Percentiles rank a stretch among this genome's conserved stretches.
Conservation (phyloP, 2,329 filamentous ascomycete species). For the Fusarium pininemorale region DNA sequence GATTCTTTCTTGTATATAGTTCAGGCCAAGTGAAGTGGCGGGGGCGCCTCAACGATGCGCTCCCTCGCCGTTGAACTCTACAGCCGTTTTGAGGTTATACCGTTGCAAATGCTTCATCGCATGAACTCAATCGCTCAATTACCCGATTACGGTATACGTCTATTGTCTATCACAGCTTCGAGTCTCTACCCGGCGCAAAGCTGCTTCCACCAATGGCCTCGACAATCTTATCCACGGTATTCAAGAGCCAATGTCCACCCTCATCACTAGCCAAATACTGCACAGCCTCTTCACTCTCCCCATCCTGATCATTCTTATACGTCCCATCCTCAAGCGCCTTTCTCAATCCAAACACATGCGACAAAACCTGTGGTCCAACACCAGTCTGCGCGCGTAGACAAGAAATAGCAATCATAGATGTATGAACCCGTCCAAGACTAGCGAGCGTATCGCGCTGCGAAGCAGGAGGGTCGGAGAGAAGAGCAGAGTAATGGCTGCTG, state of each 20-base stretch:
- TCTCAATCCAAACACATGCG: slow-evolving; percentile 81
- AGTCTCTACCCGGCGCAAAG: slow-evolving; percentile 47
- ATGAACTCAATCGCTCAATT: neutral
- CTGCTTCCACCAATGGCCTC: slow-evolving; percentile 56
- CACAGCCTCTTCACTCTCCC: slow-evolving; percentile 48
- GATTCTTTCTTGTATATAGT: neutral
- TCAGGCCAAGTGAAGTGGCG: neutral
- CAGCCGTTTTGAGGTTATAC: neutral
- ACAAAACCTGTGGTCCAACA: slow-evolving; percentile 82
- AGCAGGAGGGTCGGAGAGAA: slow-evolving; percentile 74
- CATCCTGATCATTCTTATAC: slow-evolving; percentile 50
- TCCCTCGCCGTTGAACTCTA: neutral
- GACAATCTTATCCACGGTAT: slow-evolving; percentile 55
- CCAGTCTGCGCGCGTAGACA: slow-evolving; percentile 82
- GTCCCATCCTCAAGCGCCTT: slow-evolving; percentile 78
- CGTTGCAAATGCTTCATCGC: neutral
- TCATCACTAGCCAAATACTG: slow-evolving; percentile 56
- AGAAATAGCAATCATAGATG: slow-evolving; percentile 76
- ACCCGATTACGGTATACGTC: neutral
- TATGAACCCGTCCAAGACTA: slow-evolving; percentile 74
- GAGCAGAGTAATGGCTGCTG: slow-evolving; percentile 74
- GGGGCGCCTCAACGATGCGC: neutral
- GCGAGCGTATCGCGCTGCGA: slow-evolving; percentile 54
- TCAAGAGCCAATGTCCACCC: slow-evolving; percentile 58
- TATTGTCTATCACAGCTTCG: slow-evolving; percentile 24